Base-by-base conservation (phyloP, 176 grass and related monocot genomes). In the Zea luxurians region DNA sequence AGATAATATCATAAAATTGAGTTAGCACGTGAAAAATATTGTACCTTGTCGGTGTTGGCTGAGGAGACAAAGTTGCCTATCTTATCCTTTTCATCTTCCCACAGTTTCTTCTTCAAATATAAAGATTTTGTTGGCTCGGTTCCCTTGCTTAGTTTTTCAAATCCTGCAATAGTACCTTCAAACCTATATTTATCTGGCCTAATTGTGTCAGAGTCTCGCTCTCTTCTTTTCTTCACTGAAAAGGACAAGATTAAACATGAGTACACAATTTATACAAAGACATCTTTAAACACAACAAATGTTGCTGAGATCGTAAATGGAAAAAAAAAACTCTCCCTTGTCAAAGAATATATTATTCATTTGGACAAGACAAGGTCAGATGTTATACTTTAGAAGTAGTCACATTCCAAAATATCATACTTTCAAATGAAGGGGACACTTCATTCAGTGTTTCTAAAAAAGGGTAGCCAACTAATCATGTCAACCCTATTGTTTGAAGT, bases 71-170 rank as follows among this genome's bases (percentile, higher is more conserved):
- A 71, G 67, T 86, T 87, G 75, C 80, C 86, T 75, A 87, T 70
- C 71, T 91, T 87, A 71, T 86, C 89, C 41, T 78, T 82, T 61
- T 86, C 91, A 54, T 90, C 88, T 79, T 76, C 83, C 80, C 81
- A 74, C 40, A 85, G 64, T 80, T 67, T 84, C 71, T 76, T 91
- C 70, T 88, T 91, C 73, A 88, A 81, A 74, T 86, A 82, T 49
- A 94, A 50, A 57, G 83, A 81, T 86, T 88, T 91, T 80, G 80
- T 73, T 68, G 77, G 68, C 38, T 91, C 92, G 35, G 55, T 72
- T 55, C 83, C 85, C 76, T 93, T 90, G 53, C 34, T 90, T 80
- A 58, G 71, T 74, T 82, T 83, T 59, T 85, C 86, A 70, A 83
- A 86, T 43, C 84, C 77, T 62, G 48, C 70, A 77, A 12, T 37